Conservation (phyloP, 805 yeast species). For the Yarrowia keelungensis region DNA sequence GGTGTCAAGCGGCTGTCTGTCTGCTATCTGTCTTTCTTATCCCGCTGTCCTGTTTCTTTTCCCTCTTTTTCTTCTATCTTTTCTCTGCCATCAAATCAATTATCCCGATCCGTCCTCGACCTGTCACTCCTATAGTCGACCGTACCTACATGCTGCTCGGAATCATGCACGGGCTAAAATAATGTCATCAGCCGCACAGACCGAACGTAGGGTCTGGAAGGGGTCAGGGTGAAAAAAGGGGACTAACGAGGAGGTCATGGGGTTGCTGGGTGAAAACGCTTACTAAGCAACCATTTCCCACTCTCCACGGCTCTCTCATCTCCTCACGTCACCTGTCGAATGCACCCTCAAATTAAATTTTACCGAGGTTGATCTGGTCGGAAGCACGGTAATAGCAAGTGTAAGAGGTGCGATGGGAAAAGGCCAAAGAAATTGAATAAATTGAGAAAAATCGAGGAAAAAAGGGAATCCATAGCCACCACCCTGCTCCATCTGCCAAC, state of each 20-base stretch:
- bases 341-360: constrained; percentile 1
- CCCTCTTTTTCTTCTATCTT: no score
- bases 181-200: constrained; percentile 10
- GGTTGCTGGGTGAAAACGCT: no score
- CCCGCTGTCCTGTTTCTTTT: background rate
- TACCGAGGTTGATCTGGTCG: constrained; percentile 18
- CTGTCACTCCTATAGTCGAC: background rate
- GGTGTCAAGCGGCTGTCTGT: background rate
- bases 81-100: no score
- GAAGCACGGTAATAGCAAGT: constrained; percentile 12
- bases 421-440: background rate
- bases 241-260: no score
- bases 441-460: background rate
- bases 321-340: no score
- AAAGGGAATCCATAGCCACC: background rate
- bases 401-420: background rate
- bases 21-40: background rate
- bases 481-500: background rate
- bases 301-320: no score
- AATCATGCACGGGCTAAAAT: constrained; percentile 5
- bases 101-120: background rate
- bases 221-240: no score
- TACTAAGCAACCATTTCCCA: no score
- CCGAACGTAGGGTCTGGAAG: background rate
- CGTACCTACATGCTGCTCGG: constrained; percentile 20